phyloP scores from a whole-genome alignment of 75 land plant genomes.

The Sequoiadendron giganteum region DNA sequence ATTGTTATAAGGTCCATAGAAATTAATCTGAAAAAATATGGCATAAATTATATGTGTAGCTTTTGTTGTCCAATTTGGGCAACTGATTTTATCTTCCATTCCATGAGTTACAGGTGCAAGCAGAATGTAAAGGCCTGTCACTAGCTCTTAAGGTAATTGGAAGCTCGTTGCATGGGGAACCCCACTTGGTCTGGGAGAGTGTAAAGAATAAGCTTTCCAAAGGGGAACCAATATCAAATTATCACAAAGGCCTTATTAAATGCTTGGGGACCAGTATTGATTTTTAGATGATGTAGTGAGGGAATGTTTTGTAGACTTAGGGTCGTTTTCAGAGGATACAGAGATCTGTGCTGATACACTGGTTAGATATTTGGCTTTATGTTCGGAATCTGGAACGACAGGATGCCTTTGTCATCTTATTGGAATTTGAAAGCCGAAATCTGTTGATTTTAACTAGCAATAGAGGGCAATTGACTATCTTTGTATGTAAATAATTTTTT shows the following conservation, averaged over 20 bases:
- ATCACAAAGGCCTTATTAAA: conserved; percentile 48
- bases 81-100: background rate
- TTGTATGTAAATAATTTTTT: background rate
- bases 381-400: conserved; percentile 41
- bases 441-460: conserved; percentile 48
- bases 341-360: conserved; percentile 52
- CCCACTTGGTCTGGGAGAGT: conserved; percentile 37
- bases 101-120: conserved; percentile 24
- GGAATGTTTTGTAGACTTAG: conserved; percentile 65
- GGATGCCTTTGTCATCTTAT: conserved; percentile 53
- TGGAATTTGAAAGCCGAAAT: conserved; percentile 50
- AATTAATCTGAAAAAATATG: too few species aligned
- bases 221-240: conserved; percentile 42
- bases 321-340: conserved; percentile 55
- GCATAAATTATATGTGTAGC: too few species aligned
- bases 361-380: conserved; percentile 53
- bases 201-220: conserved; percentile 38
- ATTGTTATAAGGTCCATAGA: too few species aligned
- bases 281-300: conserved; percentile 20
- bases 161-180: conserved; percentile 36
- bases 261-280: conserved; percentile 43
- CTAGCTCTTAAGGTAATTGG: conserved; percentile 68
- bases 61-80: background rate
- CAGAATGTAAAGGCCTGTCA: conserved; percentile 60
- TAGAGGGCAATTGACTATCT: background rate